phyloP scores from a whole-genome alignment of 345 rosid genomes.

The Pistacia vera region DNA sequence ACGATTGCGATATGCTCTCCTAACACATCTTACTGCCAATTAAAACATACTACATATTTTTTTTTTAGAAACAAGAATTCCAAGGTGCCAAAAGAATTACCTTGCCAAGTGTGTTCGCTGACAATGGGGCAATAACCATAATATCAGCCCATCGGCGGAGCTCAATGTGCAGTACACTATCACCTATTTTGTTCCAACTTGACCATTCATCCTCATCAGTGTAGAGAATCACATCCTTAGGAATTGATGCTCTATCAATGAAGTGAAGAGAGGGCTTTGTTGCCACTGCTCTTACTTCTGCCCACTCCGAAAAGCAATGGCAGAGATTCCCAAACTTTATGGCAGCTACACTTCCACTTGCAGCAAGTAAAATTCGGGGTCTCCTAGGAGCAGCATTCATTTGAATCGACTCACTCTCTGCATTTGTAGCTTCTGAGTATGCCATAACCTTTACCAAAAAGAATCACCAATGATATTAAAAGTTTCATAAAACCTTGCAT shows the following conservation, averaged over 20 bases:
- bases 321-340: slow-evolving; percentile 87
- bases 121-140: slow-evolving; percentile 86
- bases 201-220: slow-evolving; percentile 96
- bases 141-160: slow-evolving; percentile 95
- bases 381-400: slow-evolving; percentile 39
- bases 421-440: slow-evolving; percentile 19
- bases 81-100: slow-evolving; percentile 30
- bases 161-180: slow-evolving; percentile 87
- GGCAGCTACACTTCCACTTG: slow-evolving; percentile 94
- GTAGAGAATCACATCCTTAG: slow-evolving; percentile 66
- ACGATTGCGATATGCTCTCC: background rate
- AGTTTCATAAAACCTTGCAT: background rate
- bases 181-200: slow-evolving; percentile 85
- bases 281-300: slow-evolving; percentile 85
- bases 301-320: slow-evolving; percentile 86
- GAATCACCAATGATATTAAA: background rate
- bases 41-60: background rate
- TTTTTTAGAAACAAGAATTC: background rate
- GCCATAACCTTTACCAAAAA: slow-evolving; percentile 29
- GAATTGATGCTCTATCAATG: slow-evolving; percentile 68
- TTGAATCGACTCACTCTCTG: slow-evolving; percentile 43
- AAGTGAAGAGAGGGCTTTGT: slow-evolving; percentile 79
- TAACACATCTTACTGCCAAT: background rate
- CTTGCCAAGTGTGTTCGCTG: slow-evolving; percentile 96
- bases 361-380: slow-evolving; percentile 75